Conservation (phyloP, 768 basidiomycete species). For the Kwoniella pini region DNA sequence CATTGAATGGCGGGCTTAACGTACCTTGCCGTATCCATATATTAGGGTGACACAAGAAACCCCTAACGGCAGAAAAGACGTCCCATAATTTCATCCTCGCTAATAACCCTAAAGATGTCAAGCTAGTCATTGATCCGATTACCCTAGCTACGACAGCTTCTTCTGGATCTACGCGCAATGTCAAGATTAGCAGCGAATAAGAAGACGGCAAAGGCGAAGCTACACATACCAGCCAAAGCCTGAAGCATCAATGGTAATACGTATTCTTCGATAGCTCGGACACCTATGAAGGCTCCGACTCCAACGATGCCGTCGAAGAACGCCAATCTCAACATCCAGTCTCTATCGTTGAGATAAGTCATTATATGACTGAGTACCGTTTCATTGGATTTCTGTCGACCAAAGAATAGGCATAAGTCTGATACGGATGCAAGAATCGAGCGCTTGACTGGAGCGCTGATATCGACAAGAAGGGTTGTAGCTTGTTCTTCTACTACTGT, state of each 20-base stretch:
- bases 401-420: conserved; percentile 87
- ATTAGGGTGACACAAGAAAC: conserved; percentile 93
- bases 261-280: conserved; percentile 88
- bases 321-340: conserved; percentile 85
- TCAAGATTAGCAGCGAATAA: neutral
- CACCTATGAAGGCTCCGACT: conserved; percentile 90
- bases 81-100: conserved; percentile 87
- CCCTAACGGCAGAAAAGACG: conserved; percentile 76
- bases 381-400: conserved; percentile 89
- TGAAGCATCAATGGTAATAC: conserved; percentile 96
- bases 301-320: conserved; percentile 97
- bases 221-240: conserved; percentile 75
- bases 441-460: conserved; percentile 84
- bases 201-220: neutral
- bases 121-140: conserved; percentile 77
- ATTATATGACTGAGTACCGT: conserved; percentile 86
- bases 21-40: conserved; percentile 88
- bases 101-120: conserved; percentile 86
- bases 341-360: conserved; percentile 74
- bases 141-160: conserved; percentile 92
- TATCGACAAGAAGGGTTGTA: conserved; percentile 79
- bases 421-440: conserved; percentile 85
- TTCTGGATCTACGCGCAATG: conserved; percentile 72
- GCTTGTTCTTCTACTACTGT: conserved; percentile 82
- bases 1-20: conserved; percentile 3